Base-by-base conservation (phyloP, 2,329 filamentous ascomycete species). In the Thermochaetoides dissita region DNA sequence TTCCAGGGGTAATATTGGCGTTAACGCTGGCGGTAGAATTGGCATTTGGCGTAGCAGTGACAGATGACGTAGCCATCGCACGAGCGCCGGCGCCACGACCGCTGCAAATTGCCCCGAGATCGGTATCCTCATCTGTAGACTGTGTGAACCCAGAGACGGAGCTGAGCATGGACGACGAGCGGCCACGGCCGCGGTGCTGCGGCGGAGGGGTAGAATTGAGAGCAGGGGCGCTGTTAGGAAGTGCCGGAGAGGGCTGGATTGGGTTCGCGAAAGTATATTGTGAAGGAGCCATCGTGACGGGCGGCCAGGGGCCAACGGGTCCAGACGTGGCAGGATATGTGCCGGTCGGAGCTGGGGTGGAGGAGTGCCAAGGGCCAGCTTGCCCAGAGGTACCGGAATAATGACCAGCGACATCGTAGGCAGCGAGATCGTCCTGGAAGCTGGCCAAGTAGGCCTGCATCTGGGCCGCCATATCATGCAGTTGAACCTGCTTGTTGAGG, bases 101-200 rank as follows among this genome's bases (percentile, higher is more conserved):
- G 17, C 17, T 24, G 5, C 17, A 3, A 24, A 24, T 24, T 24
- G 17, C 17, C 3, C 17, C 17, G 5, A 24, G 17, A 24, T 24
- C 17, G 17, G 17, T 24, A 17, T 71, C 72, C 36, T 70, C 72
- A 38, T 64, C 65, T 50, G 71, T 77, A 10, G 69, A 74, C 59
- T 79, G 74, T 7, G 76, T 81, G 51, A 80, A 78, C 12, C 76
- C 75, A n/a, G 74, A 79, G 3, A 80, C 63, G 51, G 79, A 71
- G 53, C 75, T 79, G 2, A 81, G 68, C 76, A 81, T 81, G 44
- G 74, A 79, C 8, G 74, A 79, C 30, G 75, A 79, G 38, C 76
- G 71, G 17, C 74, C 75, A 36, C 76, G 62, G 30, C 64, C 62
- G 55, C 66, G 69, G 34, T 45, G 69, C 24, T 44, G 48, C 31